Conservation (phyloP, 768 basidiomycete genomes). For the Mycena vulgaris region DNA sequence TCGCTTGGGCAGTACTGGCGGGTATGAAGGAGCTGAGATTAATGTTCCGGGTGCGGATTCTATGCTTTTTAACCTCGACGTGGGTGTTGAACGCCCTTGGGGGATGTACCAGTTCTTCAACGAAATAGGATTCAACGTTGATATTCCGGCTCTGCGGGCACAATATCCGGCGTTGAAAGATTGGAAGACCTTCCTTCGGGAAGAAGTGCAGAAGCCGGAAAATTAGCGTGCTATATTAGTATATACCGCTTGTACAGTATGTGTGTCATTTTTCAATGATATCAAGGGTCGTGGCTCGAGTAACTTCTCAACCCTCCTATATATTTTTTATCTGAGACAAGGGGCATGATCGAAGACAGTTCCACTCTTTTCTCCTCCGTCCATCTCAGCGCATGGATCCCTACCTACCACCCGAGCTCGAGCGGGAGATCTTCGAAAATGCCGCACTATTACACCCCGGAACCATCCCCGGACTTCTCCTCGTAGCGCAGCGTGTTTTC, state of each 20-base stretch:
- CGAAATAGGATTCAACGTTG: conserved; percentile 29
- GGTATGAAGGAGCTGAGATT: conserved; percentile 27
- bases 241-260: neutral
- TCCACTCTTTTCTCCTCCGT: neutral
- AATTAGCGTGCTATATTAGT: neutral
- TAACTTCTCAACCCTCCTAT: neutral
- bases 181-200: conserved; percentile 26
- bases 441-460: conserved; percentile 2
- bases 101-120: conserved; percentile 38
- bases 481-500: conserved; percentile 22
- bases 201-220: conserved; percentile 4
- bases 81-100: no score
- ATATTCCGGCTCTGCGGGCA: conserved; percentile 30
- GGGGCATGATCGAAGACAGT: neutral
- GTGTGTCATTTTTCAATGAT: no score
- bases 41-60: conserved; percentile 32
- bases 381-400: neutral
- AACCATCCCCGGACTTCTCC: conserved; percentile 9
- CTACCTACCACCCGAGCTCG: conserved; percentile 12
- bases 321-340: neutral
- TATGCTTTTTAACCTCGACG: no score
- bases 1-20: conserved; percentile 21
- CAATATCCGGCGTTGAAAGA: conserved; percentile 34
- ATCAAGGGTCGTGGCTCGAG: neutral
- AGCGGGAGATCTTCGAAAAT: conserved; percentile 23